A percentile compares a stretch with the other conserved stretches of the same genome.
Conservation (phyloP, 164 flowering plant genomes). For the Malania oleifera region DNA sequence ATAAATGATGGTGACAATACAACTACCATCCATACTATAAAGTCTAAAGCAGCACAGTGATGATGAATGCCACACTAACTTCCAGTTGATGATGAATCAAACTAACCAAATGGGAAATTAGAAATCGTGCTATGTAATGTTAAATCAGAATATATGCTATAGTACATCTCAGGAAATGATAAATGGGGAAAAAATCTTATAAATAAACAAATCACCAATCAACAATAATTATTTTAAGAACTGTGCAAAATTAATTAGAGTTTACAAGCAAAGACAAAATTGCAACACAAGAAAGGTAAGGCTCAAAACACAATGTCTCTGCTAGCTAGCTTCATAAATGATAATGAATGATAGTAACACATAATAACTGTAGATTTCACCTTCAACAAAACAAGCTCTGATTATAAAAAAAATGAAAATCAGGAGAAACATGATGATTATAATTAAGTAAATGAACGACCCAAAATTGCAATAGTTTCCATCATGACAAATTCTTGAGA, state of each 20-base stretch:
- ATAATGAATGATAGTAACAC: neutral
- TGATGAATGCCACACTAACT: slow-evolving; percentile 18
- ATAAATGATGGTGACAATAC: slow-evolving; percentile 30
- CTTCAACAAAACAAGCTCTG: neutral
- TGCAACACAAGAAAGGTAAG: neutral
- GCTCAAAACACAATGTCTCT: slow-evolving; percentile 8
- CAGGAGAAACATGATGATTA: slow-evolving; percentile 13
- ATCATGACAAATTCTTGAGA: neutral
- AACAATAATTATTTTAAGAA: too few species aligned
- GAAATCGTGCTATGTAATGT: neutral
- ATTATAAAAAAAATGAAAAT: neutral
- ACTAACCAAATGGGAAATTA: slow-evolving; percentile 11
- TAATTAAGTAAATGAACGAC: slow-evolving; percentile 15
- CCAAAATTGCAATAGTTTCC: too few species aligned
- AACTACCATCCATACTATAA: slow-evolving; percentile 27
- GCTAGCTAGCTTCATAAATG: too few species aligned
- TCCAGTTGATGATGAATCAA: slow-evolving; percentile 9
- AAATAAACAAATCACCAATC: too few species aligned
- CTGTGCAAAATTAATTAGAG: neutral
- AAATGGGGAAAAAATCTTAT: neutral
- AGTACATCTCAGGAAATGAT: neutral
- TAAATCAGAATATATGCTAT: too few species aligned
- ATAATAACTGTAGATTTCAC: slow-evolving; percentile 21
- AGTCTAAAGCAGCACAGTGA: slow-evolving; percentile 25
- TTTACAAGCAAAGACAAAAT: slow-evolving; percentile 9